Evolutionary conservation across 2,329 filamentous ascomycete species (phyloP).

Genomic region (Phaeosphaeriaceae sp.): DNA sequence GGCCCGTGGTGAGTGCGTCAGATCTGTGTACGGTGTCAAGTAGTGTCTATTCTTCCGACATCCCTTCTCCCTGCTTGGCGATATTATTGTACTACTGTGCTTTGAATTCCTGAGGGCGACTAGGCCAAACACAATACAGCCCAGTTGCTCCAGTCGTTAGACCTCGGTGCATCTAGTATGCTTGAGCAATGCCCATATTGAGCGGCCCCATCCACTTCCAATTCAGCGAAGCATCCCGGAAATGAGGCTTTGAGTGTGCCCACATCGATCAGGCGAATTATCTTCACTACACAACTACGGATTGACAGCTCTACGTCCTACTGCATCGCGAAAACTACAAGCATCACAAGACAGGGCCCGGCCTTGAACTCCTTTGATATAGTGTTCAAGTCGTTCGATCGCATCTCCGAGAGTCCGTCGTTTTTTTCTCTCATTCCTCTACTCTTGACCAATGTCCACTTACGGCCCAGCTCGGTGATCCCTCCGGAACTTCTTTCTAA

Average conservation of each 20-base stretch:
- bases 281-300: not conserved
- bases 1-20: slow-evolving; percentile 34
- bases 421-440: not conserved
- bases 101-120: slow-evolving; percentile 27
- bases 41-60: slow-evolving; percentile 35
- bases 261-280: slow-evolving; percentile 21
- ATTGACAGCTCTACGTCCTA: not conserved
- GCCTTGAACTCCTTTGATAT: not conserved
- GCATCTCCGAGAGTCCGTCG: not conserved
- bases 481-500: slow-evolving; percentile 33
- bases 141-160: slow-evolving; percentile 30
- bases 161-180: slow-evolving; percentile 28
- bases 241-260: slow-evolving; percentile 37
- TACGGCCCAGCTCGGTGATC: slow-evolving; percentile 6
- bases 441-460: slow-evolving; percentile 5
- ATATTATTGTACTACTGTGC: slow-evolving; percentile 43
- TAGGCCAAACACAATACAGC: slow-evolving; percentile 36
- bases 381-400: not conserved
- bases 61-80: slow-evolving; percentile 38
- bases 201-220: slow-evolving; percentile 23
- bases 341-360: not conserved
- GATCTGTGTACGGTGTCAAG: slow-evolving; percentile 34
- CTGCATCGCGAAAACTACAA: not conserved
- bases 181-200: slow-evolving; percentile 22
- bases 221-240: slow-evolving; percentile 13